Percentiles rank a stretch among this genome's conserved stretches.
phyloP scores from a whole-genome alignment of 768 basidiomycete genomes.

The Kwoniella europaea region DNA sequence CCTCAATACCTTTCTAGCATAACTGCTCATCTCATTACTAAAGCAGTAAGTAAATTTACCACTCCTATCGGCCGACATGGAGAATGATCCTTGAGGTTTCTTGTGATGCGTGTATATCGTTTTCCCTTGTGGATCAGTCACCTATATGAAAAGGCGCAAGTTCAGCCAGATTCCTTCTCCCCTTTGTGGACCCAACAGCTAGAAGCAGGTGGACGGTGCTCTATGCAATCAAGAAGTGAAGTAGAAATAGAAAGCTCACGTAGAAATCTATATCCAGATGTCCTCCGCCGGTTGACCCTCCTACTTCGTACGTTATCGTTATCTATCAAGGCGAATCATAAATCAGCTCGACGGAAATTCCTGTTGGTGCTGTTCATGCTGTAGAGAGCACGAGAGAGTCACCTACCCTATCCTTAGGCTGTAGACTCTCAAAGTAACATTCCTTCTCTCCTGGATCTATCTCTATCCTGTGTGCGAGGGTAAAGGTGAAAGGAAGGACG shows the following conservation, averaged over 20 bases:
- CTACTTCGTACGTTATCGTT: conserved; percentile 99
- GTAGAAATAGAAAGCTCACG: too few species aligned
- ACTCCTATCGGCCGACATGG: conserved; percentile 83
- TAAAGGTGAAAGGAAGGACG: conserved; percentile 25
- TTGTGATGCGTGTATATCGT: conserved; percentile 79
- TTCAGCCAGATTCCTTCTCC: not conserved
- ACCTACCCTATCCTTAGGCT: conserved; percentile 57
- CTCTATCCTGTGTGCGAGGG: conserved; percentile 53
- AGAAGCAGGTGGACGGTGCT: too few species aligned
- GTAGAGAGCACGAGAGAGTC: too few species aligned
- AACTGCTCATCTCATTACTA: conserved; percentile 97
- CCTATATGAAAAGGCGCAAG: conserved; percentile 61
- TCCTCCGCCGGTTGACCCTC: conserved; percentile 72
- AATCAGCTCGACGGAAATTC: too few species aligned
- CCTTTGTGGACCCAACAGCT: too few species aligned
- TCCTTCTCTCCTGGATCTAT: conserved; percentile 56
- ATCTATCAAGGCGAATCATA: conserved; percentile 66
- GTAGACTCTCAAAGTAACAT: conserved; percentile 57
- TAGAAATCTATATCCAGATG: conserved; percentile 97
- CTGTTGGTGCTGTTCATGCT: too few species aligned
- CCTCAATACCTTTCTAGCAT: conserved; percentile 95
- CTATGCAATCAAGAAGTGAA: too few species aligned
- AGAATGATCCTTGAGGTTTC: conserved; percentile 84
- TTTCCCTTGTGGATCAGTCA: conserved; percentile 73
- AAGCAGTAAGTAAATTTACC: conserved; percentile 96